These are phyloP conservation scores for Blastobotrys mokoenaii DNA, from an alignment of 805 yeast species.

Conservation along the genomic window DNA sequence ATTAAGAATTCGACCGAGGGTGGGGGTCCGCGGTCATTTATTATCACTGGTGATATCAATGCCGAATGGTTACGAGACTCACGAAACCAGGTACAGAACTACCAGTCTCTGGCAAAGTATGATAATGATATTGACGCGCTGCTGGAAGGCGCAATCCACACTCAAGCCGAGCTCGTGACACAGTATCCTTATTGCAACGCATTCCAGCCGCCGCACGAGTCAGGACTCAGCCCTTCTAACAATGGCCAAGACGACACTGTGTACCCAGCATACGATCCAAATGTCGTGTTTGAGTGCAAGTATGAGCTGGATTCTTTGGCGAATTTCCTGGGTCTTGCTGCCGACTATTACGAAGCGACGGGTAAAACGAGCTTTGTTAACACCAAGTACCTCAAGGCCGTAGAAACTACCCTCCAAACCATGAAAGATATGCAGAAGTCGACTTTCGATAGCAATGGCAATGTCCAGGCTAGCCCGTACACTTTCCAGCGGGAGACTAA, in stretches of 20 bases:
- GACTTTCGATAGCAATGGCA: slow-evolving; percentile 38
- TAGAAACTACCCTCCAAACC: slow-evolving; percentile 41
- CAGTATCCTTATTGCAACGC: slow-evolving; percentile 82
- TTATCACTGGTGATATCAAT: slow-evolving; percentile 87
- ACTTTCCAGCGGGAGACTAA: slow-evolving; percentile 66
- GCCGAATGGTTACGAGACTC: slow-evolving; percentile 93
- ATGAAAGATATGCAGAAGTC: slow-evolving; percentile 53
- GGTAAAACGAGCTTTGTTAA: slow-evolving; percentile 30
- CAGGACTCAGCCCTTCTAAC: slow-evolving; percentile 35
- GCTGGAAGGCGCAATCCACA: slow-evolving; percentile 69
- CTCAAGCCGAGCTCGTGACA: slow-evolving; percentile 59
- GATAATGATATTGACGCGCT: slow-evolving; percentile 45
- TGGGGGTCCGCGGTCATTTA: slow-evolving; percentile 50
- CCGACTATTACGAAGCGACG: slow-evolving; percentile 45
- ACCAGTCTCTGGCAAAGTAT: slow-evolving; percentile 48
- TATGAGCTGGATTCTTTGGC: slow-evolving; percentile 84
- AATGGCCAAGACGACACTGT: slow-evolving; percentile 47
- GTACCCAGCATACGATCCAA: slow-evolving; percentile 62
- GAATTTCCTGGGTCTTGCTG: slow-evolving; percentile 65
- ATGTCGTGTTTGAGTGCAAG: slow-evolving; percentile 79
- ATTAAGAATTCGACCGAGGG: slow-evolving; percentile 16
- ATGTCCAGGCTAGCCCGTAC: slow-evolving; percentile 43
- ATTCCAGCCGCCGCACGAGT: slow-evolving; percentile 65
- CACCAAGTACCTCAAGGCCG: slow-evolving; percentile 56
- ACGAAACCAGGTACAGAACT: slow-evolving; percentile 72